Conservation (phyloP, 805 yeast genomes). For the Kodamaea jinghongensis region DNA sequence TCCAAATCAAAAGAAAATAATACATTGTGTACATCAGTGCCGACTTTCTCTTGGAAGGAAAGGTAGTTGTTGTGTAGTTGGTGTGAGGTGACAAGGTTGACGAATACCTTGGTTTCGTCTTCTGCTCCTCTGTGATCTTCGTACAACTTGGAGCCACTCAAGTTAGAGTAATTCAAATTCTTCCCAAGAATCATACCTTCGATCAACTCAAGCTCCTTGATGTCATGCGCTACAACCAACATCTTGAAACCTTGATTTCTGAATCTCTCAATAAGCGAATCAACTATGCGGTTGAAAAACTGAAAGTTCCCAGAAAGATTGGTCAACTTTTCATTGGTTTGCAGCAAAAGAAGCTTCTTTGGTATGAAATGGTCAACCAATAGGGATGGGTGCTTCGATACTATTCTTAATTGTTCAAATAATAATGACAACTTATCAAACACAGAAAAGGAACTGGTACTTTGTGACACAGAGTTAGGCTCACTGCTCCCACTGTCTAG, state of each 20-base stretch:
- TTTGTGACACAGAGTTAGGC: background rate
- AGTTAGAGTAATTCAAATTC: constrained; percentile 58
- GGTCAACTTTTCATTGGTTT: constrained; percentile 54
- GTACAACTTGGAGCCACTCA: constrained; percentile 61
- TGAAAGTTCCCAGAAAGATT: constrained; percentile 59
- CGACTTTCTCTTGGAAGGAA: constrained; percentile 16
- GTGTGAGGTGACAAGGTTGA: constrained; percentile 29
- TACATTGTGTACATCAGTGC: constrained; percentile 22
- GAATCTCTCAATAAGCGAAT: constrained; percentile 18
- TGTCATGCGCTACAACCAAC: constrained; percentile 54
- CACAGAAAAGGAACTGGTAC: constrained; percentile 2
- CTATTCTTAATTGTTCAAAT: constrained; percentile 45
- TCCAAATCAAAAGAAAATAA: constrained; percentile 37
- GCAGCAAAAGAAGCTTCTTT: constrained; percentile 62
- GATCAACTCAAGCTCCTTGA: constrained; percentile 71
- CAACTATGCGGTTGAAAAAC: constrained; percentile 50
- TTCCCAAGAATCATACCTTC: constrained; percentile 81
- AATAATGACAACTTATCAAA: constrained; percentile 41
- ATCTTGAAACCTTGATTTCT: constrained; percentile 16
- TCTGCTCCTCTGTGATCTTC: constrained; percentile 33
- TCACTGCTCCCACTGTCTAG: constrained; percentile 17
- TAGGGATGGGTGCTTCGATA: constrained; percentile 65
- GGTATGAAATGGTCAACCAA: constrained; percentile 79
- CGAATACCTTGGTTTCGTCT: background rate
- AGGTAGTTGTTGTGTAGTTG: constrained; percentile 34